Base-by-base conservation (phyloP, 352 stramenopile species). In the Pythium folliculosum region DNA sequence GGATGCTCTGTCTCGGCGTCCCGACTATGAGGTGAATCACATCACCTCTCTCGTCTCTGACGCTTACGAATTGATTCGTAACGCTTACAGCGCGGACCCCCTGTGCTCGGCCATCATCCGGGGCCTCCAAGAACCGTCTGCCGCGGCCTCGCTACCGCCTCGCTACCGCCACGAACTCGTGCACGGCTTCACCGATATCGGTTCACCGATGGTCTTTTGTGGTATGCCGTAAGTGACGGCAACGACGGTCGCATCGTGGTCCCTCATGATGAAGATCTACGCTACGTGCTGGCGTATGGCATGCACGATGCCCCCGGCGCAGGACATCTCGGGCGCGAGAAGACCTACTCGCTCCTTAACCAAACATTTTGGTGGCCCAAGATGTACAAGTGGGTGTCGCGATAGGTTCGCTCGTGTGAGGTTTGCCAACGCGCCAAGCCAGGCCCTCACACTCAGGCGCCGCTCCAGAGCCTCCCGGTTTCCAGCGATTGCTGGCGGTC, bases 321-420 rank as follows among this genome's bases (percentile, higher is more conserved):
- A 6, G 27, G 27, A 6, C 27, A 32, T 38, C 40, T 73, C 0
- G 65, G 66, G 56, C 63, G 50, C 8, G 71, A 77, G 27, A 74
- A 70, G 51, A 74, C 49, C n/a, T 68, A 70, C 14, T 19, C 10
- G n/a, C 43, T 64, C 0, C 37, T 71, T 0, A 54, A 22, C 30
- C 1, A 1, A 1, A 23, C 4, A 0, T 77, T 70, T 38, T 71
- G 64, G 60, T 61, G 64, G 59, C 44, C 65, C 30, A 52, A 73
- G 4, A 51, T 72, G 47, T 76, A 72, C 27, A 72, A 71, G 45
- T 77, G 67, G 71, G 45, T 62, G 0, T 59, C 43, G 9, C 58
- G 49, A 2, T 72, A 72, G 14, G 61, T 68, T 3, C n/a, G 52
- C 3, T 60, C 56, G 21, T 67, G 68, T 51, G 56, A 72, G 27